Conservation (phyloP, 2,329 filamentous ascomycete species). For the Hypoxylon sp. region DNA sequence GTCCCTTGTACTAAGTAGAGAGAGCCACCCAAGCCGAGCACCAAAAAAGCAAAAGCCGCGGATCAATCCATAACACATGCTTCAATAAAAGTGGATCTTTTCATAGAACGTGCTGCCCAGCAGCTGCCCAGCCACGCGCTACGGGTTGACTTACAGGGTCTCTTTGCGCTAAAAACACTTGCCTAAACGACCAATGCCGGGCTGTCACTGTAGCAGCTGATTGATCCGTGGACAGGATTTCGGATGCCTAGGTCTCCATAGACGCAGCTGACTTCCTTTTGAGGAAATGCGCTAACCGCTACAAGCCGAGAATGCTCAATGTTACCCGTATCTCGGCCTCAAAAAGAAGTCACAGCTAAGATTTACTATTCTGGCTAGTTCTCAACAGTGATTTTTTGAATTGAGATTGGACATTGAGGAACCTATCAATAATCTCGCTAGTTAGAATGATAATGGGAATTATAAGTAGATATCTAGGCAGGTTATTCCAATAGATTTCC, state of each 20-base stretch:
- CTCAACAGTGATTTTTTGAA: background rate
- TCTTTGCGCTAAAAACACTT: conserved; percentile 31
- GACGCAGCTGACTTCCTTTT: conserved; percentile 34
- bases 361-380: background rate
- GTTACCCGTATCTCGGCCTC: background rate
- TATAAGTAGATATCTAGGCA: too few species aligned
- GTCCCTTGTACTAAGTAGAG: background rate
- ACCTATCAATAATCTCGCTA: too few species aligned
- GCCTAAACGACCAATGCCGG: conserved; percentile 25
- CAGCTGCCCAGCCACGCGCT: conserved; percentile 27
- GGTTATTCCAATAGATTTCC: too few species aligned
- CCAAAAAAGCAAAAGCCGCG: conserved; percentile 32
- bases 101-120: conserved; percentile 22
- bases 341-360: background rate
- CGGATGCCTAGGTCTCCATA: conserved; percentile 24
- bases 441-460: too few species aligned
- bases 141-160: conserved; percentile 19
- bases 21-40: conserved; percentile 18
- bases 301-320: conserved; percentile 29
- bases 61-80: conserved; percentile 43
- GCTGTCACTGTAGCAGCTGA: conserved; percentile 29
- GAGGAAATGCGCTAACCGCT: conserved; percentile 27
- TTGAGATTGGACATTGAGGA: conserved; percentile 1
- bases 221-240: conserved; percentile 17
- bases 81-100: conserved; percentile 27